Evolutionary conservation across 2,329 filamentous ascomycete species (phyloP).

Genomic region (Xylariaceae sp.): DNA sequence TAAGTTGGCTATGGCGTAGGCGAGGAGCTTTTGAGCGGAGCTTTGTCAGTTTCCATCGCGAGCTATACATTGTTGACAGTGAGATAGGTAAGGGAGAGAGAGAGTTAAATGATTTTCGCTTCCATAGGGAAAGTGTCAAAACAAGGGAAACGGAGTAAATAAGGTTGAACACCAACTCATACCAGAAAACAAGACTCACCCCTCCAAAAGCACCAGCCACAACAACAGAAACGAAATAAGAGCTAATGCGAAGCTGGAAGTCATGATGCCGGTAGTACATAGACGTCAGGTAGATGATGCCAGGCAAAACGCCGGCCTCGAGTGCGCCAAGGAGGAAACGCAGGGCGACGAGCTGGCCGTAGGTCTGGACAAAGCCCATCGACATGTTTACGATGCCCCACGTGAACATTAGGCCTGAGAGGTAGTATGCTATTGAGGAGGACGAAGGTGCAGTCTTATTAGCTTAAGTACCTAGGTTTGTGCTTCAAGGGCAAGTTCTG

Average conservation of each 20-base stretch:
- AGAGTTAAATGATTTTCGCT: too few relatives aligned
- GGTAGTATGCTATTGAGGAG: conserved; percentile 23
- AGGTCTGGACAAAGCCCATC: conserved; percentile 42
- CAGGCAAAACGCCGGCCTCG: conserved; percentile 45
- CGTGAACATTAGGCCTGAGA: conserved; percentile 37
- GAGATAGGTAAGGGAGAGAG: too few relatives aligned
- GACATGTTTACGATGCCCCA: conserved; percentile 47
- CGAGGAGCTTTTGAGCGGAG: conserved; percentile 34
- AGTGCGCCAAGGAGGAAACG: conserved; percentile 44
- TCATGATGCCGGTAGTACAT: conserved; percentile 49
- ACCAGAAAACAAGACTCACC: conserved; percentile 18
- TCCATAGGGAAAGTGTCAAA: too few relatives aligned
- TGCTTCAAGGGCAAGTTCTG: too few relatives aligned
- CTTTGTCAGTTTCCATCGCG: background rate
- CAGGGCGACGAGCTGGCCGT: conserved; percentile 36
- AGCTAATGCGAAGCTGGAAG: conserved; percentile 43
- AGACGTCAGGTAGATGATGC: conserved; percentile 43
- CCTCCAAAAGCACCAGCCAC: conserved; percentile 42
- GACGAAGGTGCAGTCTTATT: too few relatives aligned
- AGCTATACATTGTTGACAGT: background rate
- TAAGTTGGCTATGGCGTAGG: conserved; percentile 44
- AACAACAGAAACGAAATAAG: conserved; percentile 41
- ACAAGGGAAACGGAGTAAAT: too few relatives aligned
- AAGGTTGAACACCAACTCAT: too few relatives aligned
- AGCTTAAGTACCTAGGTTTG: too few relatives aligned